phyloP scores from a whole-genome alignment of 441 rosid genomes.

The Aleurites moluccanus region DNA sequence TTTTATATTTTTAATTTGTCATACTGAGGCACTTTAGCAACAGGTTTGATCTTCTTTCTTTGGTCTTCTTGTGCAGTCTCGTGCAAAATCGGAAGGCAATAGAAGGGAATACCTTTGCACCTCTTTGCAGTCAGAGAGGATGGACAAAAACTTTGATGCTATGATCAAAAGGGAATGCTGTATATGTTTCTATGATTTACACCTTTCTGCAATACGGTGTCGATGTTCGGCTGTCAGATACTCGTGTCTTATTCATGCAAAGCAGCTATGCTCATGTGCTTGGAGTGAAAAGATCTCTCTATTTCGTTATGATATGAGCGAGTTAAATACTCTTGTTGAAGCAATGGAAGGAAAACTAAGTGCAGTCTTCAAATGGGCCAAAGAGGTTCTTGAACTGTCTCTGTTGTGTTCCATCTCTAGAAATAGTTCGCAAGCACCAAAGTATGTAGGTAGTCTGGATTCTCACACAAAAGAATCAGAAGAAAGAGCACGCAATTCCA shows the following conservation, averaged over 20 bases:
- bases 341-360: slow-evolving; percentile 63
- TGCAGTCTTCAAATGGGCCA: slow-evolving; percentile 57
- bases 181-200: slow-evolving; percentile 59
- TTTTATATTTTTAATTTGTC: slow-evolving; percentile 1
- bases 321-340: slow-evolving; percentile 58
- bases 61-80: slow-evolving; percentile 41
- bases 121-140: slow-evolving; percentile 38
- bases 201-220: slow-evolving; percentile 67
- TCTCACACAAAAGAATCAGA: slow-evolving; percentile 21
- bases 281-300: slow-evolving; percentile 51
- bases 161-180: slow-evolving; percentile 56
- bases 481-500: slow-evolving; percentile 14
- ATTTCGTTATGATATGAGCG: slow-evolving; percentile 46
- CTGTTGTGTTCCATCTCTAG: slow-evolving; percentile 27
- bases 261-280: slow-evolving; percentile 68
- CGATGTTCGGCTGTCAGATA: slow-evolving; percentile 54
- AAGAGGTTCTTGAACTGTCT: slow-evolving; percentile 44
- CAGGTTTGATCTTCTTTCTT: slow-evolving; percentile 5
- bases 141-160: slow-evolving; percentile 47
- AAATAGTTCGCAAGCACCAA: slow-evolving; percentile 14
- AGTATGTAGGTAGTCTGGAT: not conserved
- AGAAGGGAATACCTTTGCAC: slow-evolving; percentile 47
- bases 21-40: not conserved
- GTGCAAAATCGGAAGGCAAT: slow-evolving; percentile 46
- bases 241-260: slow-evolving; percentile 60